Base-by-base conservation (phyloP, 371 early-diverging fungal species). In the Umbelopsis sp. region DNA sequence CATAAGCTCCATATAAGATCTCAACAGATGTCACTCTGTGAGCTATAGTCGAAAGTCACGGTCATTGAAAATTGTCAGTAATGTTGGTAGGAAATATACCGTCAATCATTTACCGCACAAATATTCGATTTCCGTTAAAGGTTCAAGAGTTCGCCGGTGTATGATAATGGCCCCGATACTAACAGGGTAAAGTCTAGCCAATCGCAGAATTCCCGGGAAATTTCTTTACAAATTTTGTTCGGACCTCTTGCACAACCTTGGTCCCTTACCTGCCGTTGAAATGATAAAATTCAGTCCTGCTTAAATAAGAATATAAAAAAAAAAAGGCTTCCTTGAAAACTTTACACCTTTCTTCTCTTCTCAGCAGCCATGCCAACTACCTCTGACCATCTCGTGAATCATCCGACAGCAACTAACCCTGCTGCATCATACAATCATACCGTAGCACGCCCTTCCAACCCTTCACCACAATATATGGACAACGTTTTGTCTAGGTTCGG, bases 401-500 rank as follows among this genome's bases (percentile, higher is more conserved):
- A 52, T 5, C 57, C 57, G 37, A 3, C 32, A 32, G 41, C 41
- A 5, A 57, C 22, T 18, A 57, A 18, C 4, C 18, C 57, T 35
- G 29, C 14, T 16, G 29, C 35, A 4, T 57, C 35, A 0, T 57
- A 18, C 12, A 35, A 14, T 16, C 4, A 29, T 35, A 25, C 11
- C 35, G 35, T 32, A 25, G 6, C 57, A 14, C 57, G 35, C 14
- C 57, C 29, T 35, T 35, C 57, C 37, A 57, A 57, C n/a, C 35
- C 35, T 35, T 57, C 57, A 12, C 57, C 57, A 25, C 57, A 57
- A n/a, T 57, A 57, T 14, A 57, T 57, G 57, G 57, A 57, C n/a
- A 57, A 57, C 14, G 57, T 57, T 35, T 32, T 57, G 57, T 57
- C 57, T 32, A 57, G 57, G 37, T 57, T 57, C 18, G 57, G 57